Evolutionary conservation across 345 rosid genomes (phyloP).

Genomic region (Hevea brasiliensis): DNA sequence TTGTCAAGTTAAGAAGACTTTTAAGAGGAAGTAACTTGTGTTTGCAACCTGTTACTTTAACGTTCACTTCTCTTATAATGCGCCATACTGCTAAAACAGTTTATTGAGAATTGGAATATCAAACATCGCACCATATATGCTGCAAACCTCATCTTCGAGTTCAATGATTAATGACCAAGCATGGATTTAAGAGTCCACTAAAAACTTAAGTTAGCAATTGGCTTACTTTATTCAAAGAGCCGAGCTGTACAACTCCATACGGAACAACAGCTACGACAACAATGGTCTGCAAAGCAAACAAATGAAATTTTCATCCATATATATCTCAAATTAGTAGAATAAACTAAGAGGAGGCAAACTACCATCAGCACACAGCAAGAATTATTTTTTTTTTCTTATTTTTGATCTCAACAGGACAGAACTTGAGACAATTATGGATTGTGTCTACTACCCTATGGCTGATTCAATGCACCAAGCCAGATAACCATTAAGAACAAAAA

Average conservation of each 20-base stretch:
- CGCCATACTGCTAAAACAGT: neutral
- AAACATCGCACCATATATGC: neutral
- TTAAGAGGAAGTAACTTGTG: neutral
- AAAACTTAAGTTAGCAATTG: conserved; percentile 11
- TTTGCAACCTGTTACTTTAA: neutral
- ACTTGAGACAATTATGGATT: neutral
- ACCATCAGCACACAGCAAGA: conserved; percentile 1
- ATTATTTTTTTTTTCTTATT: neutral
- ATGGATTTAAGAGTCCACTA: conserved; percentile 9
- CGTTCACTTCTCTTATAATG: neutral
- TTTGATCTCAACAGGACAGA: neutral
- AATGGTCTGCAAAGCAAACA: conserved; percentile 55
- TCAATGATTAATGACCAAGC: conserved; percentile 1
- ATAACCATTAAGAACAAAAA: neutral
- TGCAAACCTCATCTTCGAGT: conserved; percentile 6
- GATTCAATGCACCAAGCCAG: neutral
- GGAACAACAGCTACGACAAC: conserved; percentile 72
- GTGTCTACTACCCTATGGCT: neutral
- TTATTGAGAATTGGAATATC: neutral
- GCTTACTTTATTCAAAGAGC: conserved; percentile 74
- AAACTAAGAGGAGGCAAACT: neutral
- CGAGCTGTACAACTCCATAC: conserved; percentile 88
- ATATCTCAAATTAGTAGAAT: conserved; percentile 5
- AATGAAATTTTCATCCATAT: neutral
- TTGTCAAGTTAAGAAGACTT: neutral